Evolutionary conservation across 1,284 basidiomycete genomes (phyloP), one percentile per base, ranked within the genome.

Genomic region (Cryptococcus depauperatus): DNA sequence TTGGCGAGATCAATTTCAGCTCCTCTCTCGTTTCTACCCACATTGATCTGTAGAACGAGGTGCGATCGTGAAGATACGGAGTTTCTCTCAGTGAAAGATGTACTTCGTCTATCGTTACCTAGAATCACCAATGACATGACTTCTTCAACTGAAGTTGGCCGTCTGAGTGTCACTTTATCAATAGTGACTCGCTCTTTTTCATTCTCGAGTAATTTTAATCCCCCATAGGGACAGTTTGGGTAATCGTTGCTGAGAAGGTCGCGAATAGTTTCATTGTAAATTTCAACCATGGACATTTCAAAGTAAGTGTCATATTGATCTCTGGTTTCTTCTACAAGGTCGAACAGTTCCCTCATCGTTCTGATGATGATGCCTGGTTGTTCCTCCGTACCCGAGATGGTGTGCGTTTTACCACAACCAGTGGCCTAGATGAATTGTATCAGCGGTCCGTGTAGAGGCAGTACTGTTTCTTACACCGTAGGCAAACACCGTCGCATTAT

Each of bases 251-350:
- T 73, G 35, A 97, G 81, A 16, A 97, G 81, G 69, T 97, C 92
- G n/a, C 88, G 84, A 55, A 96, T 96, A 63, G 89, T 87, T 70
- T 97, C 92, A 66, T 96, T 96, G 76, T 96, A 96, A 43, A 97
- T 93, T 69, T 97, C 92, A 47, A 96, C 80, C 71, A 95, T 95
- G 3, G 89, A 91, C 46, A 96, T 85, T 58, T 82, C 77, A 40
- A 97, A 84, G 57, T 90, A 84, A 32, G 84, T 81, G 44, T 81
- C 82, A 76, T 81, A 81, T 28, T 92, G 83, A 44, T 85, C 84
- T 59, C 75, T 79, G 47, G 83, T 78, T 58, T 91, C 86, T 44
- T 86, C 81, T 53, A 96, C 92, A 38, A 82, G 79, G 56, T 83
- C 81, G 66, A 95, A 97, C 47, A 97, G 79, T 68, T 95, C 89